Percentiles rank a stretch among this genome's conserved stretches.
Evolutionary conservation across 192 early-diverging fungal genomes (phyloP).

Genomic region (Linnemannia schmuckeri): DNA sequence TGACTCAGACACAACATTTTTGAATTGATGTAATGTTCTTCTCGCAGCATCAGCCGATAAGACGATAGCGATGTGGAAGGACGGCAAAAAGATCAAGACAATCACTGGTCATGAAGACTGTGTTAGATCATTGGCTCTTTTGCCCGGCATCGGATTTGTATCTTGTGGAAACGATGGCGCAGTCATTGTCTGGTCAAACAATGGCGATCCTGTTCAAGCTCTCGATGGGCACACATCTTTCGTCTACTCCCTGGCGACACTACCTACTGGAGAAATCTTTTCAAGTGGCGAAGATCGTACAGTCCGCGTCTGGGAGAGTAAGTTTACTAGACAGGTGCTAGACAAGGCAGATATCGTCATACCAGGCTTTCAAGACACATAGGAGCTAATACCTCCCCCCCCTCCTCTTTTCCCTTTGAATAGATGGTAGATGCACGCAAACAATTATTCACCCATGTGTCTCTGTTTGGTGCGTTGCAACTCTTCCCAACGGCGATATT

Average conservation of each 20-base stretch:
- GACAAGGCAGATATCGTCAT: neutral
- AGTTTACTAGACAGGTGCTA: neutral
- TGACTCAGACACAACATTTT: neutral
- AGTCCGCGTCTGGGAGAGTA: slow-evolving; percentile 87
- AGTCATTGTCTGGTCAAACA: slow-evolving; percentile 84
- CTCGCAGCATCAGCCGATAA: slow-evolving; percentile 90
- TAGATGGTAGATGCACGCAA: slow-evolving; percentile 79
- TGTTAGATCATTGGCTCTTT: slow-evolving; percentile 81
- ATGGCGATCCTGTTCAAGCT: slow-evolving; percentile 79
- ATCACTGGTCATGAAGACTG: slow-evolving; percentile 90
- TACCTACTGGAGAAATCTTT: slow-evolving; percentile 83
- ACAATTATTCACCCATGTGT: slow-evolving; percentile 88
- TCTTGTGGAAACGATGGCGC: slow-evolving; percentile 94
- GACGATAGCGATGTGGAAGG: slow-evolving; percentile 88
- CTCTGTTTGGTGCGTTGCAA: slow-evolving; percentile 92
- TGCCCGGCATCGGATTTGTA: slow-evolving; percentile 78
- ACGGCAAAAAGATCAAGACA: slow-evolving; percentile 72
- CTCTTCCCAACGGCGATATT: slow-evolving; percentile 86
- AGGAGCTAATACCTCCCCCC: neutral
- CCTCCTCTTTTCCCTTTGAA: neutral
- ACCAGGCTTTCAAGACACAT: neutral
- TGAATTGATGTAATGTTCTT: neutral
- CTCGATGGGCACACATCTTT: slow-evolving; percentile 92
- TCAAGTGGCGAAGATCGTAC: slow-evolving; percentile 96
- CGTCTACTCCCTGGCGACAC: slow-evolving; percentile 85